phyloP scores from a whole-genome alignment of 805 yeast species.

The Spathaspora gorwiae region DNA sequence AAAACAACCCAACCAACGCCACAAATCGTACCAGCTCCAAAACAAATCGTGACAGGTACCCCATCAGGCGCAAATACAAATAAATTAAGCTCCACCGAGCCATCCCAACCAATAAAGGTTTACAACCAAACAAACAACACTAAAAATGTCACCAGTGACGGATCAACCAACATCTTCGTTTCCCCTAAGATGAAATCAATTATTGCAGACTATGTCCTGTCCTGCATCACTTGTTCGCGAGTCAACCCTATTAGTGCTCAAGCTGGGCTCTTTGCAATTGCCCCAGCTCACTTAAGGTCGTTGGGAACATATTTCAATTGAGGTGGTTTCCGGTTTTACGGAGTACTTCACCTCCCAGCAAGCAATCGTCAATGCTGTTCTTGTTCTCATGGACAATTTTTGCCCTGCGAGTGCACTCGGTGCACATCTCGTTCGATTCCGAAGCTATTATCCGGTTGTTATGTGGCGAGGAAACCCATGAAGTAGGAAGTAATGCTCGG shows the following conservation, averaged over 20 bases:
- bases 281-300: background rate
- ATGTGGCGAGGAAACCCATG: no score
- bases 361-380: background rate
- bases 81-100: no score
- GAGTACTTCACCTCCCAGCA: background rate
- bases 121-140: no score
- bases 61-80: no score
- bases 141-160: no score
- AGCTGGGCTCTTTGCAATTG: background rate
- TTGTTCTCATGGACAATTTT: background rate
- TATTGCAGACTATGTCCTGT: background rate
- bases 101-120: no score
- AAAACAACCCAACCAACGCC: no score
- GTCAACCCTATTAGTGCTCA: background rate
- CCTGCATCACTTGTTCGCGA: background rate
- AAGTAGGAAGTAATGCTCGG: no score
- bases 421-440: background rate
- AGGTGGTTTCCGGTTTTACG: background rate
- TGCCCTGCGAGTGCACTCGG: background rate
- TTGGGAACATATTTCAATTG: background rate
- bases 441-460: background rate
- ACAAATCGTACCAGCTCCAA: no score
- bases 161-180: no score
- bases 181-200: background rate
- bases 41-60: no score